Evolutionary conservation across 257 asterid genomes (phyloP).

Genomic region (Anisodus tanguticus): DNA sequence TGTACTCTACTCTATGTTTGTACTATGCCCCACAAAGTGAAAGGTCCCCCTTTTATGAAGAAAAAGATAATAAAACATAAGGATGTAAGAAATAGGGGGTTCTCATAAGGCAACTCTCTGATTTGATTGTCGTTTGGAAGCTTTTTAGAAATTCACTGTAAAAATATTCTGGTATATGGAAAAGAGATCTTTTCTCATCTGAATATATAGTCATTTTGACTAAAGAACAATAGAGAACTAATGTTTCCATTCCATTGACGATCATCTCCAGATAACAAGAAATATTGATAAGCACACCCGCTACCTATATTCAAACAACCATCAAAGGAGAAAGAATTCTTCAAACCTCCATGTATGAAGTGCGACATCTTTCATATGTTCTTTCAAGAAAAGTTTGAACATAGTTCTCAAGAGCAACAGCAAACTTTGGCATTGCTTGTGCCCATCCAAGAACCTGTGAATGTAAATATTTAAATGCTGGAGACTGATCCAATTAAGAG

Average conservation of each 20-base stretch:
- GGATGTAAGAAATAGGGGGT: not conserved
- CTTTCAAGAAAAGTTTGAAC: constrained; percentile 96
- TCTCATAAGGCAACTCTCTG: constrained; percentile 5
- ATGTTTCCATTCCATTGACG: constrained; percentile 14
- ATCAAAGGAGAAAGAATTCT: constrained; percentile 30
- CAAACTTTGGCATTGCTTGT: constrained; percentile 98
- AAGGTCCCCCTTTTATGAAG: not conserved
- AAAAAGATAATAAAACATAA: constrained; percentile 8
- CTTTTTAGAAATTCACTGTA: not conserved
- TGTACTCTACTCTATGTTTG: not conserved
- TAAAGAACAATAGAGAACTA: constrained; percentile 12
- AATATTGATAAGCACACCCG: not conserved
- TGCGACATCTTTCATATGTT: constrained; percentile 97
- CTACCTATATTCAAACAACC: constrained; percentile 22
- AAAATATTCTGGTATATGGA: not conserved
- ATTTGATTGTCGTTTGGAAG: constrained; percentile 7
- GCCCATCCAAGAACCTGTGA: constrained; percentile 97
- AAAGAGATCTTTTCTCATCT: not conserved
- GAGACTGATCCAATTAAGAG: constrained; percentile 7
- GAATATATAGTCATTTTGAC: not conserved
- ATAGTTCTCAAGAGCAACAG: constrained; percentile 81
- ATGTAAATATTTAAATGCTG: constrained; percentile 25
- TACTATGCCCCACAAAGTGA: constrained; percentile 25
- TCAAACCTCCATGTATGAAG: constrained; percentile 96
- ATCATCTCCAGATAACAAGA: not conserved